phyloP scores from a whole-genome alignment of 179 eudicot species.

The Silene vulgaris region DNA sequence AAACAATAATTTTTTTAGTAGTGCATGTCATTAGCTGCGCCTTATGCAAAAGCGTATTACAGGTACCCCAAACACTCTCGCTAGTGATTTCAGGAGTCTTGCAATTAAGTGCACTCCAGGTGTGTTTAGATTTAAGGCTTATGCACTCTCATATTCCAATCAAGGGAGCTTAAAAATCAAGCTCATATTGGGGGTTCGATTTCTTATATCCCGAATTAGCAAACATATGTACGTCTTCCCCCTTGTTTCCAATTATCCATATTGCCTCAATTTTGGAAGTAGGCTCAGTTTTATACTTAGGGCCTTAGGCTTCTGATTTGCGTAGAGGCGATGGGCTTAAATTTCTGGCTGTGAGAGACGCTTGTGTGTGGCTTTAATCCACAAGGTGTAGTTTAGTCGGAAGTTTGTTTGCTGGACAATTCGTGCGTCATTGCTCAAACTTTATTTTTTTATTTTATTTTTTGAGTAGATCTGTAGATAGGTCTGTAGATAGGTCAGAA shows the following conservation, averaged over 20 bases:
- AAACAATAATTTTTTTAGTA: background rate
- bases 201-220: background rate
- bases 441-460: no score
- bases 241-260: slow-evolving; percentile 4
- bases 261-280: background rate
- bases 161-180: slow-evolving; percentile 10
- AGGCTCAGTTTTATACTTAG: slow-evolving; percentile 6
- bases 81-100: no score
- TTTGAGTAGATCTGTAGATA: background rate
- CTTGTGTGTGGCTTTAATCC: background rate
- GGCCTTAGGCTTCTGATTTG: background rate
- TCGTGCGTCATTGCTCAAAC: background rate
- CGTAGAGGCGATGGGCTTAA: background rate
- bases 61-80: no score
- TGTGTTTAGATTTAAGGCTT: background rate
- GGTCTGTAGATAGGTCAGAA: background rate
- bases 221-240: background rate
- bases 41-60: no score
- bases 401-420: background rate
- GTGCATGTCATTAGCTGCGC: background rate
- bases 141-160: background rate
- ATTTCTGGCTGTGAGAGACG: background rate
- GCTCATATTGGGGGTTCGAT: background rate
- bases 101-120: no score
- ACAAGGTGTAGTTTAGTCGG: background rate